Evolutionary conservation across 148 eudicot species (phyloP).

Genomic region (Euryodendron excelsum): DNA sequence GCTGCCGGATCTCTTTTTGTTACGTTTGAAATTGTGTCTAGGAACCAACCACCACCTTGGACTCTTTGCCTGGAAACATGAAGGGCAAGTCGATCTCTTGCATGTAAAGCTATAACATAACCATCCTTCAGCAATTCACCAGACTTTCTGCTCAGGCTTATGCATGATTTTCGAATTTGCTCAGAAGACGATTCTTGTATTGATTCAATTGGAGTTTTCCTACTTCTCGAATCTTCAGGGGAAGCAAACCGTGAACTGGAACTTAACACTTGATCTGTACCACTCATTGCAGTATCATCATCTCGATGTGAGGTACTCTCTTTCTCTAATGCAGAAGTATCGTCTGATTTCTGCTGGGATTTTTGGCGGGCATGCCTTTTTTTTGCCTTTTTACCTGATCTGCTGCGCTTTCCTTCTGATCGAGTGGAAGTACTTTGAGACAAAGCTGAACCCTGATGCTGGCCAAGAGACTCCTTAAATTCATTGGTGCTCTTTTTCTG

Average conservation of each 20-base stretch:
- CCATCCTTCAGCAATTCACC: conserved; percentile 78
- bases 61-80: conserved; percentile 92
- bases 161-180: conserved; percentile 42
- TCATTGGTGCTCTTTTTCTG: conserved; percentile 39
- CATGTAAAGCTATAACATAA: conserved; percentile 71
- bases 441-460: conserved; percentile 48
- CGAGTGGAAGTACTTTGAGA: conserved; percentile 51
- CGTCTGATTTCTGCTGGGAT: conserved; percentile 69
- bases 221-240: conserved; percentile 67
- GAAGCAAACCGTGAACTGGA: conserved; percentile 79
- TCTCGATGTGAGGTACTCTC: conserved; percentile 71
- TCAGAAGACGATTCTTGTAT: conserved; percentile 49
- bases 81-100: conserved; percentile 60
- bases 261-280: conserved; percentile 79
- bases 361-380: conserved; percentile 87
- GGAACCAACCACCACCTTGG: conserved; percentile 96
- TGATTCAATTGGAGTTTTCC: conserved; percentile 56
- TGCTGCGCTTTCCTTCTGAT: conserved; percentile 79
- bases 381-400: conserved; percentile 95
- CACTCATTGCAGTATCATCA: conserved; percentile 91
- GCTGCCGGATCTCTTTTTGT: conserved; percentile 97
- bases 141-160: conserved; percentile 41
- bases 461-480: conserved; percentile 53
- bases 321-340: conserved; percentile 49
- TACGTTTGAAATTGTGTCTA: conserved; percentile 73